These are phyloP conservation scores for Cenococcum geophilum DNA, from an alignment of 495 filamentous ascomycete species.

Conservation along the genomic window DNA sequence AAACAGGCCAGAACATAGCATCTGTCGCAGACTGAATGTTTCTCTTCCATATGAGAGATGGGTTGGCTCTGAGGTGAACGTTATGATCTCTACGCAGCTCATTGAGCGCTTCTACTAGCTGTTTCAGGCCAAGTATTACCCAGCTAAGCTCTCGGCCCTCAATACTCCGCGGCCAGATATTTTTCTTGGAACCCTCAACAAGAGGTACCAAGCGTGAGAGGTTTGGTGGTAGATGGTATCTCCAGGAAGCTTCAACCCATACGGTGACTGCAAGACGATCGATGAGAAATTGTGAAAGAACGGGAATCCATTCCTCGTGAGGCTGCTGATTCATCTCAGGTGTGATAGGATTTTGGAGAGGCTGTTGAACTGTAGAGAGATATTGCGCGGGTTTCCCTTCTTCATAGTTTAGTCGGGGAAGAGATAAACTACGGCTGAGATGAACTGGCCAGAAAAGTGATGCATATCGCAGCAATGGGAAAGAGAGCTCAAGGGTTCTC, in stretches of 20 bases:
- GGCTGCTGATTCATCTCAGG: conserved; percentile 1
- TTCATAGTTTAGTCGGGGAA: not conserved
- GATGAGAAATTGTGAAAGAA: conserved; percentile 20
- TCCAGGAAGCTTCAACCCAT: conserved; percentile 28
- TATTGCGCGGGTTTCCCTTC: no score
- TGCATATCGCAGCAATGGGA: conserved; percentile 26
- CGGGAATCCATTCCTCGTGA: conserved; percentile 15
- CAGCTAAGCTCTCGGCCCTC: conserved; percentile 7
- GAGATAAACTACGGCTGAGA: conserved; percentile 17
- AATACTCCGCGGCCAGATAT: not conserved
- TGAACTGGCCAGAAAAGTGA: conserved; percentile 24
- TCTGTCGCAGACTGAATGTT: not conserved
- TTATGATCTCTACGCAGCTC: not conserved
- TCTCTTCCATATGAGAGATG: conserved; percentile 2
- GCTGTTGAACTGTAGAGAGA: not conserved
- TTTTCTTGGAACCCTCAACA: not conserved
- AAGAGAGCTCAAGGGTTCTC: conserved; percentile 9
- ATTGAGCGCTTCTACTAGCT: not conserved
- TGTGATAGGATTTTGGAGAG: not conserved
- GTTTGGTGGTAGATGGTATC: conserved; percentile 23
- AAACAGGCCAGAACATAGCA: not conserved
- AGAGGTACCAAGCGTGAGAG: conserved; percentile 23
- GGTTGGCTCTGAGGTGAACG: not conserved
- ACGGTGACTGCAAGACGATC: conserved; percentile 17
- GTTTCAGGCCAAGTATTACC: conserved; percentile 1